Evolutionary conservation across 345 rosid genomes (phyloP).

Genomic region (Mallotus nudiflorus): DNA sequence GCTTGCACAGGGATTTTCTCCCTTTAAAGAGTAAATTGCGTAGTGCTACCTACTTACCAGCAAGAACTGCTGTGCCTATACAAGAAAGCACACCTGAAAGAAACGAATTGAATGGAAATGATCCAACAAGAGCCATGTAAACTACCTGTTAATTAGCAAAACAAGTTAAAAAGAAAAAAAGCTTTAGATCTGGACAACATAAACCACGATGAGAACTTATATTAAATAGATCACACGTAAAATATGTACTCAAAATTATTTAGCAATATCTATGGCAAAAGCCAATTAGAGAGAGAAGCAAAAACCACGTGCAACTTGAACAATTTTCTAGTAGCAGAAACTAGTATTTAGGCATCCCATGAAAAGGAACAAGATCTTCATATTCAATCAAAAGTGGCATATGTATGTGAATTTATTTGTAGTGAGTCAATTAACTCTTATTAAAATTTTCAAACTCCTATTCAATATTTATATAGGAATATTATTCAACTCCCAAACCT

Average conservation of each 20-base stretch:
- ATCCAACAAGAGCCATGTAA: conserved; percentile 94
- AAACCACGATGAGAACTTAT: background rate
- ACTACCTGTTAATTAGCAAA: conserved; percentile 55
- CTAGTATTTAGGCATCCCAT: background rate
- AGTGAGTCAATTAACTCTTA: too few relatives aligned
- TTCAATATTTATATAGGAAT: too few relatives aligned
- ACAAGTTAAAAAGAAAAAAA: background rate
- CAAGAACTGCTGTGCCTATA: conserved; percentile 93
- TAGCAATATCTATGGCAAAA: background rate
- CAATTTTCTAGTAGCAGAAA: background rate
- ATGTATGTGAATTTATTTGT: too few relatives aligned
- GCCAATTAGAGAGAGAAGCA: background rate
- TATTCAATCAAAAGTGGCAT: background rate
- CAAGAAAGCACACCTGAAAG: conserved; percentile 98
- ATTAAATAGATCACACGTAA: background rate
- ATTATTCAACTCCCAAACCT: too few relatives aligned
- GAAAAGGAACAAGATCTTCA: background rate
- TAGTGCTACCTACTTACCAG: conserved; percentile 55
- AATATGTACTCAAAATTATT: too few relatives aligned
- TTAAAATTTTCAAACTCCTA: too few relatives aligned
- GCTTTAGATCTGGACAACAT: conserved; percentile 5
- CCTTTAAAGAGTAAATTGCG: background rate
- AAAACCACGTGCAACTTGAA: background rate
- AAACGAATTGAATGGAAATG: conserved; percentile 96
- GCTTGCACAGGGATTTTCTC: background rate